A percentile compares a stretch with the other conserved stretches of the same genome.
phyloP scores from a whole-genome alignment of 805 yeast species.

The Wickerhamomyces xylosicus region DNA sequence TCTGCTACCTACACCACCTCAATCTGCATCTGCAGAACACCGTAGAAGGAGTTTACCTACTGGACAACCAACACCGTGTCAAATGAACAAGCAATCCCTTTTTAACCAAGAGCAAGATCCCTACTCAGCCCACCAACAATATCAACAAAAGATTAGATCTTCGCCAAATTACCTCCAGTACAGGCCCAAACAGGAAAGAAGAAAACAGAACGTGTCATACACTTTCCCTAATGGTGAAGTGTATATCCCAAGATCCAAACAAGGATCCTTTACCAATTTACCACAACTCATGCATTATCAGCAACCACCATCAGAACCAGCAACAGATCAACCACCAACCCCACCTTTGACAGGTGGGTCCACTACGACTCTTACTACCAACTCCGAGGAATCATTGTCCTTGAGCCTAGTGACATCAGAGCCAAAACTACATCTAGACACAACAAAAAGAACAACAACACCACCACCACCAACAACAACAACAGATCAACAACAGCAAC shows the following conservation, averaged over 20 bases:
- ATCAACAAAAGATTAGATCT: neutral
- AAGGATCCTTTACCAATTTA: slow-evolving; percentile 10
- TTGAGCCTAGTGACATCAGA: neutral
- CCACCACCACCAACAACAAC: neutral
- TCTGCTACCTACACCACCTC: slow-evolving; percentile 1
- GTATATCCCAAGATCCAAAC: slow-evolving; percentile 19
- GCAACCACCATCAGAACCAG: neutral
- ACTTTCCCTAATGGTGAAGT: slow-evolving; percentile 22
- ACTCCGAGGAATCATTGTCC: neutral
- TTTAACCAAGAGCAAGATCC: neutral
- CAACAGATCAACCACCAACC: neutral
- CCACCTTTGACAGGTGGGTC: neutral
- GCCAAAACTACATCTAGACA: neutral
- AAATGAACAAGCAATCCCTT: neutral
- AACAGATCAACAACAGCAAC: slow-evolving; percentile 1
- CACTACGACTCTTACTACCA: neutral
- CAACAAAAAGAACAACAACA: neutral
- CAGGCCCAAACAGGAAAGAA: slow-evolving; percentile 5
- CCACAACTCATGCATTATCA: slow-evolving; percentile 1
- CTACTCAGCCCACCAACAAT: neutral
- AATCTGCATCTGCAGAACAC: neutral
- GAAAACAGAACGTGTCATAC: slow-evolving; percentile 14
- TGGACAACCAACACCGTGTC: neutral
- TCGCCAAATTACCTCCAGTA: slow-evolving; percentile 4
- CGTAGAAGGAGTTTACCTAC: neutral